phyloP scores from a whole-genome alignment of 768 basidiomycete species.

The Lanmaoa rubissima region DNA sequence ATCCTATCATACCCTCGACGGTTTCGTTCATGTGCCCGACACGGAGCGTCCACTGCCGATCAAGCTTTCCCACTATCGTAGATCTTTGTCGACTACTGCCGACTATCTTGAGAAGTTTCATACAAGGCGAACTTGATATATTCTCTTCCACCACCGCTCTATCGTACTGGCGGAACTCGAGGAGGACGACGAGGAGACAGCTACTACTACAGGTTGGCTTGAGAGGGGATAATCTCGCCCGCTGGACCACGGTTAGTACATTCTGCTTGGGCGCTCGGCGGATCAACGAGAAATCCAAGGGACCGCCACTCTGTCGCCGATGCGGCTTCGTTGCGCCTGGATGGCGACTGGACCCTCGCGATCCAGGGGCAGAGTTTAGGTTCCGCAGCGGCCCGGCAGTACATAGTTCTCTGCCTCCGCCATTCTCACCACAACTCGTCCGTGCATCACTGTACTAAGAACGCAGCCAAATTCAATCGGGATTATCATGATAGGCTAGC shows the following conservation, averaged over 20 bases:
- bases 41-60: not conserved
- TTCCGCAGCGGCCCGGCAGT: too few species aligned
- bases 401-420: too few species aligned
- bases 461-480: too few species aligned
- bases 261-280: not conserved
- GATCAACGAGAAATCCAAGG: not conserved
- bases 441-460: too few species aligned
- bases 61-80: not conserved
- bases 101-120: conserved; percentile 1
- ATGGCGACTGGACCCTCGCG: not conserved
- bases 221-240: not conserved
- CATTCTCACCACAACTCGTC: too few species aligned
- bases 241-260: not conserved
- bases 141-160: not conserved
- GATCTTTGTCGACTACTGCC: not conserved
- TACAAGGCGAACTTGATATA: not conserved
- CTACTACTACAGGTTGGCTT: not conserved
- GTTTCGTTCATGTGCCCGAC: not conserved
- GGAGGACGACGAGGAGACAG: not conserved
- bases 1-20: conserved; percentile 1
- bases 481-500: too few species aligned
- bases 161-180: not conserved
- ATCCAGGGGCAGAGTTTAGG: not conserved
- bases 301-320: not conserved
- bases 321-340: not conserved